phyloP scores from a whole-genome alignment of 352 stramenopile genomes.

The Phytopythium delawarense region DNA sequence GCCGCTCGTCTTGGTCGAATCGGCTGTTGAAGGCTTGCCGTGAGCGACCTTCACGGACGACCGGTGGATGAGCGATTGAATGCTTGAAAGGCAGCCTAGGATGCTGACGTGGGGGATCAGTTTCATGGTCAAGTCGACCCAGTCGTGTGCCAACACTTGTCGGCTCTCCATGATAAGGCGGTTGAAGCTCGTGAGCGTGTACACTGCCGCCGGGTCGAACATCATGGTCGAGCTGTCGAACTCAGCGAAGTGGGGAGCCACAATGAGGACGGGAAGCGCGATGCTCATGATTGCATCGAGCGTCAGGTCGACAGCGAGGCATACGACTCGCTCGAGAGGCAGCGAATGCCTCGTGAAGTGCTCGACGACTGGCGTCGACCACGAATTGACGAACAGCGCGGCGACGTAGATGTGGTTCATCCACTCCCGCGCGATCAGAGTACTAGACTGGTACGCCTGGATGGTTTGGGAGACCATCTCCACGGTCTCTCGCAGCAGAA shows the following conservation, averaged over 20 bases:
- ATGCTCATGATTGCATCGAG: conserved; percentile 14
- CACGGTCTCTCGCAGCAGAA: conserved; percentile 12
- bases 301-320: conserved; percentile 11
- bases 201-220: conserved; percentile 8
- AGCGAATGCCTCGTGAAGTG: conserved; percentile 13
- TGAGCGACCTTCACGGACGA: background rate
- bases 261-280: conserved; percentile 14
- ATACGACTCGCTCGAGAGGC: conserved; percentile 15
- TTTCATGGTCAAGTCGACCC: conserved; percentile 17
- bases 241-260: conserved; percentile 4
- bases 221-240: conserved; percentile 8
- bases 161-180: conserved; percentile 20
- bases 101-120: conserved; percentile 19
- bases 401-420: conserved; percentile 23
- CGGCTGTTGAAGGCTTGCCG: background rate
- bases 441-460: conserved; percentile 15
- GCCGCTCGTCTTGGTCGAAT: background rate
- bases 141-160: conserved; percentile 14
- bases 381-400: conserved; percentile 17
- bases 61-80: conserved; percentile 12
- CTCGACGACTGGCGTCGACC: conserved; percentile 19
- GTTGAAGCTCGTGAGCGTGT: conserved; percentile 16
- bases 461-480: conserved; percentile 22
- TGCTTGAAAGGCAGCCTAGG: conserved; percentile 11
- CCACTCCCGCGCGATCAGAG: conserved; percentile 8